Evolutionary conservation across 2,329 filamentous ascomycete genomes (phyloP).

Genomic region (Conoideocrella luteorostrata): DNA sequence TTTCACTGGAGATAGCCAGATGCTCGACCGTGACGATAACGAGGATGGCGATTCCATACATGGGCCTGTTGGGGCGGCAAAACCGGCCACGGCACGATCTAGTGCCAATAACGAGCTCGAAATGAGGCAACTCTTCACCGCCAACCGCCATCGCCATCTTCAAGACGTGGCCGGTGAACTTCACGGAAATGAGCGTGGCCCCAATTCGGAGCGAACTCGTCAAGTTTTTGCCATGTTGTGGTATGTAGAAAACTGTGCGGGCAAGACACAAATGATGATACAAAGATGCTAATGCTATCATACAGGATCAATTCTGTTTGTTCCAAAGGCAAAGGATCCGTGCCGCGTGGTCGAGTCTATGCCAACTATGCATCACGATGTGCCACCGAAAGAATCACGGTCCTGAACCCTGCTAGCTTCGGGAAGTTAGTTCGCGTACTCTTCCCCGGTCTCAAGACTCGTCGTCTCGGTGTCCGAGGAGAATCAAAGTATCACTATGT

Average conservation of each 20-base stretch:
- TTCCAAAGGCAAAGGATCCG: constrained; percentile 71
- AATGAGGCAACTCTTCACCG: constrained; percentile 67
- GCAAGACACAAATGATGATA: background rate
- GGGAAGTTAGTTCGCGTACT: constrained; percentile 95
- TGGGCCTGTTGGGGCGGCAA: constrained; percentile 39
- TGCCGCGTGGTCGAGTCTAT: constrained; percentile 88
- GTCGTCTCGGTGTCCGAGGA: constrained; percentile 83
- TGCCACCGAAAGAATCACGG: constrained; percentile 87
- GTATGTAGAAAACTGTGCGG: constrained; percentile 39
- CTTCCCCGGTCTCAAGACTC: constrained; percentile 89
- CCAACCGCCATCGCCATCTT: constrained; percentile 60
- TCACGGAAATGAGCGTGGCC: constrained; percentile 71
- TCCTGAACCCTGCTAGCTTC: constrained; percentile 94
- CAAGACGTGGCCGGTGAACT: constrained; percentile 70
- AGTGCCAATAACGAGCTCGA: constrained; percentile 77
- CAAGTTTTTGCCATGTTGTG: constrained; percentile 87
- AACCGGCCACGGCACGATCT: constrained; percentile 54
- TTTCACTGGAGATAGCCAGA: constrained; percentile 52
- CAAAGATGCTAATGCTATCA: constrained; percentile 1
- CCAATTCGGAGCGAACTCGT: constrained; percentile 74
- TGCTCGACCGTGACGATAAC: constrained; percentile 54
- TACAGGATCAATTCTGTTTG: constrained; percentile 68
- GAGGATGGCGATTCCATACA: constrained; percentile 50
- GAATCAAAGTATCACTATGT: constrained; percentile 98
- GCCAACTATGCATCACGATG: constrained; percentile 91